These are phyloP conservation scores for Yarrowia deformans DNA, from an alignment of 805 yeast genomes.

Conservation along the genomic window DNA sequence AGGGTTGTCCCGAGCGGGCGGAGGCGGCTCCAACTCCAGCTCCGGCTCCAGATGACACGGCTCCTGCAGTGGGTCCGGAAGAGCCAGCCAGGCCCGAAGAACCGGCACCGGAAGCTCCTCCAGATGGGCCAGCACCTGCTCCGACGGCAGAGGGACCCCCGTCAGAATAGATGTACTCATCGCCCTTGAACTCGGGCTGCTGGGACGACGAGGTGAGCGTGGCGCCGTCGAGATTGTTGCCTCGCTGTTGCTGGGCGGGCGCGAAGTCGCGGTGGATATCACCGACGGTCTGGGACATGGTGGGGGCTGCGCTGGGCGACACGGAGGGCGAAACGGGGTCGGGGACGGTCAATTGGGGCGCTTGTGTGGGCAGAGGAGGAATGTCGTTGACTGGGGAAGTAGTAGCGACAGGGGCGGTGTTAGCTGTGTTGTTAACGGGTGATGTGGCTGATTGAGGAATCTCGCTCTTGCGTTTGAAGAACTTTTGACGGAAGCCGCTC, in stretches of 20 bases:
- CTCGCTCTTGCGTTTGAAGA: conserved; percentile 33
- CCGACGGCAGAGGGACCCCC: not conserved
- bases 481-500: conserved; percentile 34
- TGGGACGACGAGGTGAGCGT: conserved; percentile 27
- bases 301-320: not conserved
- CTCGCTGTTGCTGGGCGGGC: not conserved
- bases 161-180: conserved; percentile 14
- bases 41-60: not conserved
- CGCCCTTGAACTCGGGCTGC: conserved; percentile 35
- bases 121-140: not conserved
- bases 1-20: not conserved
- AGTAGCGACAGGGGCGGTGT: not conserved
- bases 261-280: conserved; percentile 28
- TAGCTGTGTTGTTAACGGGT: not conserved
- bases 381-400: not conserved
- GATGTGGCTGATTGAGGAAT: not conserved
- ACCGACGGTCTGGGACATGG: conserved; percentile 34
- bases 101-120: not conserved
- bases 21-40: not conserved
- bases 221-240: conserved; percentile 23
- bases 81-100: not conserved
- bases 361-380: not conserved
- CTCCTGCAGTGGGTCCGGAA: not conserved
- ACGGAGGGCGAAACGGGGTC: not conserved
- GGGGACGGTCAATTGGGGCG: conserved; percentile 8